Base-by-base conservation (phyloP, 768 basidiomycete genomes). In the Tulasnella sp. region DNA sequence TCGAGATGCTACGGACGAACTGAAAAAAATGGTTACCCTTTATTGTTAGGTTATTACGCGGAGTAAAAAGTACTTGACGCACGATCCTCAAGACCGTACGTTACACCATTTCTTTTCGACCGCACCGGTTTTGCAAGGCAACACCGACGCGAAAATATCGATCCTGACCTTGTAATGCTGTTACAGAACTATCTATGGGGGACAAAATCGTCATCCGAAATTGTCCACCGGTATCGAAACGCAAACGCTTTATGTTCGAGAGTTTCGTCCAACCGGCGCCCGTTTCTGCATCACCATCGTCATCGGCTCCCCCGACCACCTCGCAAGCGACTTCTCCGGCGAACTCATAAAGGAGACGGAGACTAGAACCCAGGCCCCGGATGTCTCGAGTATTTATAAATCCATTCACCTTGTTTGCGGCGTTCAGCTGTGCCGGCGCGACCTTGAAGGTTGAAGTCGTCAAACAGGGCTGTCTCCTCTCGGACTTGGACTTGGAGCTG, bases 131-230 rank as follows among this genome's bases (percentile, higher is more conserved):
- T 52, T 24, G 52, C 24, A 52, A n/a, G n/a, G n/a, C n/a, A 16
- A 44, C 44, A 3, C n/a, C n/a, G 19, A 44, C 16, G 10, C 12
- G 14, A 44, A 44, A 16, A 16, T 18, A 2, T 16, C 14, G 16
- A 44, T 18, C 44, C n/a, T 44, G 16, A 44, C 44, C 16, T 1
- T 18, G 14, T 44, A 18, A 14, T 44, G 14, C 44, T 36, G 24
- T 38, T n/a, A 73, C 82, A 94, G 94, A 83, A 82, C 87, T 94
- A 73, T 91, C 90, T 34, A 85, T 89, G 83, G 89, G 92, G 46
- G 94, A 95, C 84, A 85, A 89, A 52, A 93, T 95, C 46, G 85
- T 90, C 80, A 95, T 95, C 84, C 92, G 92, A 80, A 93, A 95
- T 83, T 95, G 93, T 84, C 92, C 91, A 58, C 93, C 93, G 34